Base-by-base conservation (phyloP, 805 yeast genomes). In the Candida alai region DNA sequence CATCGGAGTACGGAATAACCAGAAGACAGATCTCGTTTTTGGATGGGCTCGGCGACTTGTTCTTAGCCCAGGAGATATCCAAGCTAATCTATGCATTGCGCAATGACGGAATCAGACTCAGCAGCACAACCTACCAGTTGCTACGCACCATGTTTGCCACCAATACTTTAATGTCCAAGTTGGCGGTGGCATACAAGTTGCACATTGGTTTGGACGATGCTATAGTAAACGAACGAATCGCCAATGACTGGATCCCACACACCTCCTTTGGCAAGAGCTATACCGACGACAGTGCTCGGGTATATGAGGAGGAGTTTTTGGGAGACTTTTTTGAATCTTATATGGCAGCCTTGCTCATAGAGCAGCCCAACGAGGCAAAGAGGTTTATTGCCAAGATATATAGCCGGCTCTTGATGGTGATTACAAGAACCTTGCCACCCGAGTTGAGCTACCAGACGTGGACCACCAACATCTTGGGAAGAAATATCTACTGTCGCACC, bases 241-340 rank as follows among this genome's bases (percentile, higher is more conserved):
- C 28, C 9, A 30, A 28, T 5, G 53, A 55, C 6, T 64, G 59
- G 36, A 52, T 62, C 6, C 57, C 65, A 6, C 40, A 44, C 34
- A 40, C 52, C 25, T 32, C 36, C 13, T 30, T 33, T 2, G 49
- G 54, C 39, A 40, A 34, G 19, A 14, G 22, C 5, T 32, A 36
- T 21, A 42, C 32, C n/a, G 41, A 41, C 3, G 48, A 47, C 17
- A 40, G 42, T 1, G 17, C 15, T 14, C 39, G 51, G 20, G 40
- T 51, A 22, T 63, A 62, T 39, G 69, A 65, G 43, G 67, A 63
- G 34, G 70, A 65, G 37, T 62, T 63, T 39, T 48, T 64, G 21
- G 70, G 62, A 1, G 70, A 65, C 38, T 65, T 57, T 42, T 65
- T 65, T 37, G 70, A 65, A 40, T 59, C 58, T 32, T 65, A 65